A percentile compares a stretch with the other conserved stretches of the same genome.
These are phyloP conservation scores for Phytophthora cryptogea DNA, from an alignment of 352 stramenopile genomes.

Conservation along the genomic window DNA sequence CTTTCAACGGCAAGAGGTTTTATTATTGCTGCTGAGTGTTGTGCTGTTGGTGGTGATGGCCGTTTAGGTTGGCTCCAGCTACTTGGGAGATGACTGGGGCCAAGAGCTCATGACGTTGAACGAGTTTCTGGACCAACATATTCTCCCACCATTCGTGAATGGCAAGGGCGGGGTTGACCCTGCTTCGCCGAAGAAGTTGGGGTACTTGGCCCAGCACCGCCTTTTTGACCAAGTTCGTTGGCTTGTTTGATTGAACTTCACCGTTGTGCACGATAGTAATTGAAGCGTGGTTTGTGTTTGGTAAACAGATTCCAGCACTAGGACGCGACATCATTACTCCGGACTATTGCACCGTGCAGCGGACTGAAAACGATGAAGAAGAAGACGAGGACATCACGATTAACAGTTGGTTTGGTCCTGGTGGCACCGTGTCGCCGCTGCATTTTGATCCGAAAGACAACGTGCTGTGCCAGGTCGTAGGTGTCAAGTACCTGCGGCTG, in stretches of 20 bases:
- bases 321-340: conserved; percentile 82
- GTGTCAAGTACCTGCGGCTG: conserved; percentile 82
- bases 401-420: conserved; percentile 89
- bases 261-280: conserved; percentile 4
- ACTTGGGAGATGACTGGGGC: conserved; percentile 78
- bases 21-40: background rate
- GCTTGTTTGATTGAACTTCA: background rate
- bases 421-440: conserved; percentile 80
- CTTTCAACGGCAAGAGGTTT: background rate
- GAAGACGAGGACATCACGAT: conserved; percentile 74
- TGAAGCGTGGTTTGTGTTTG: conserved; percentile 13
- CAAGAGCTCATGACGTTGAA: conserved; percentile 84
- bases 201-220: conserved; percentile 89
- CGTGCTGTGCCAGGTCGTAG: conserved; percentile 86
- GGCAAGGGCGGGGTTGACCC: conserved; percentile 1
- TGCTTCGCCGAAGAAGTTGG: conserved; percentile 25
- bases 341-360: conserved; percentile 86
- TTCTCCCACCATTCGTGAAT: conserved; percentile 24
- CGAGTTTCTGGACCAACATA: conserved; percentile 74
- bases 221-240: conserved; percentile 88
- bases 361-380: conserved; percentile 43
- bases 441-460: conserved; percentile 93
- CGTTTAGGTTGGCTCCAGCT: conserved; percentile 71
- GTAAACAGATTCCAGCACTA: conserved; percentile 75
- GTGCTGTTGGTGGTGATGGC: background rate